Base-by-base conservation (phyloP, 108 stramenopile species). In the Craspedostauros australis region DNA sequence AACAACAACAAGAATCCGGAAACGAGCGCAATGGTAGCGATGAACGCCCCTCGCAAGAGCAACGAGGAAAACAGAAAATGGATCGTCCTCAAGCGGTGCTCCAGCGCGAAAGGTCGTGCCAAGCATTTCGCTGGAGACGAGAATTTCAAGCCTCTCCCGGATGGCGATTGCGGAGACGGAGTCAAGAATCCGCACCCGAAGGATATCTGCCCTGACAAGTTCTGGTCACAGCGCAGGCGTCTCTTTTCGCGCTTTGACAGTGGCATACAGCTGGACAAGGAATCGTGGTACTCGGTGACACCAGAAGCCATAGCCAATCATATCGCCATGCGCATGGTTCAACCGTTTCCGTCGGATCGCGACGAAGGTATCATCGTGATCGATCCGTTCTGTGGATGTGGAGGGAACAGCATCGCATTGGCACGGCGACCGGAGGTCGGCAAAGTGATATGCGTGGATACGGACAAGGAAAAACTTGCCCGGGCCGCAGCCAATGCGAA, bases 351-450 rank as follows among this genome's bases (percentile, higher is more conserved):
- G 15, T 22, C 38, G 9, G 15, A 40, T 26, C 49, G 50, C 23
- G 36, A 42, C 22, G 26, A 64, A 28, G 54, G 49, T 29, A 50
- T 84, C 43, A 81, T 86, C 2, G 65, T 91, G 12, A 39, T 91
- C 29, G 90, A 91, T 59, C 66, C 73, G 12, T 91, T 91, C 64
- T 85, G 86, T 70, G 90, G 90, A 22, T 84, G 83, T 54, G 90
- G 90, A 21, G 90, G 90, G 5, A 91, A 91, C 62, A 65, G 76
- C 6, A 84, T 91, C 47, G 86, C 83, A 9, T 91, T 91, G 72
- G 74, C 68, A 11, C 27, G 33, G 3, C 47, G 44, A 32, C 18
- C 61, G 0, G 59, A 73, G 4, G 68, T 83, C 11, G 45, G 71
- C 39, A 21, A 61, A 18, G 73, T 85, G 15, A 66, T 82, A 39